phyloP scores from a whole-genome alignment of 2,329 filamentous ascomycete species.

The Colletotrichum sidae region DNA sequence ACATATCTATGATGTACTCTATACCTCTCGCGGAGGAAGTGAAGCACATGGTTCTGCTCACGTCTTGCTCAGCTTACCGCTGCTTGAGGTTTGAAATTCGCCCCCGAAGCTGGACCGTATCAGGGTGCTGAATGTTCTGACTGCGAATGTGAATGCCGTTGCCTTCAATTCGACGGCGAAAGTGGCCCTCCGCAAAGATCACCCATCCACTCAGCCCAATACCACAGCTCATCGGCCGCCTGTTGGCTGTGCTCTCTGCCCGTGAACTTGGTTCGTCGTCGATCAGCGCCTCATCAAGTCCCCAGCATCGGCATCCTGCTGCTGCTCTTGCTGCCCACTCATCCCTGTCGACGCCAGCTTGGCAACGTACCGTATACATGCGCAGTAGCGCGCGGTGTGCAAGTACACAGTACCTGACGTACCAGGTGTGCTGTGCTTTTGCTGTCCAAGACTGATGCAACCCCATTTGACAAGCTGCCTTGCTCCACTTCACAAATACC shows the following conservation, averaged over 20 bases:
- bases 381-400: too few species aligned
- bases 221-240: background rate
- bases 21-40: too few species aligned
- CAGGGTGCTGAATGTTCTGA: too few species aligned
- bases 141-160: too few species aligned
- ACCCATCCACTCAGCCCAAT: conserved; percentile 3
- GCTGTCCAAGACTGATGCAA: conserved; percentile 21
- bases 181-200: background rate
- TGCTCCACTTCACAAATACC: conserved; percentile 18
- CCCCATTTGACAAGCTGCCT: conserved; percentile 29
- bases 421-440: too few species aligned
- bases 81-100: too few species aligned
- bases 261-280: conserved; percentile 17
- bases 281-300: conserved; percentile 19
- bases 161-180: too few species aligned
- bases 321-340: conserved; percentile 12
- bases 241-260: conserved; percentile 12
- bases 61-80: too few species aligned
- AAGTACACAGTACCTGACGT: too few species aligned
- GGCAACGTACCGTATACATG: background rate
- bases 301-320: conserved; percentile 3
- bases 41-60: too few species aligned
- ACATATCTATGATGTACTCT: too few species aligned
- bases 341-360: conserved; percentile 31
- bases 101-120: too few species aligned